Base-by-base conservation (phyloP, 371 early-diverging fungal genomes). In the Polyrhizophydium stewartii region DNA sequence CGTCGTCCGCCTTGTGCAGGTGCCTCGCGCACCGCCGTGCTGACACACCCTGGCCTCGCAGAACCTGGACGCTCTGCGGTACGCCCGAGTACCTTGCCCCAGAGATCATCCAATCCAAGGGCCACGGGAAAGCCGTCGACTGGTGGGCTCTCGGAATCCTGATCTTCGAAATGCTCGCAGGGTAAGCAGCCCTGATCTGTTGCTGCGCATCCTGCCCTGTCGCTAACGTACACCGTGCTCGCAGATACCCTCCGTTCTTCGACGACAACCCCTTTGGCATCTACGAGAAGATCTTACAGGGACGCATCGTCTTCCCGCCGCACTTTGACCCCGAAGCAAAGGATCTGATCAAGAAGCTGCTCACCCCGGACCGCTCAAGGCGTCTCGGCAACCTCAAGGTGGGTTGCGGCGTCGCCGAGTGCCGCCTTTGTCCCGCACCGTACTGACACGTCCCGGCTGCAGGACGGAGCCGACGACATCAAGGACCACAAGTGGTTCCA, bases 61-160 rank as follows among this genome's bases (percentile, higher is more conserved):
- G 90, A 70, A 92, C 92, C 38, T 91, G 92, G 92, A 93, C 92
- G 24, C 71, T 95, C 27, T 98, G 98, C 71, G 99, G 99, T 13
- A 98, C 99, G 32, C 99, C 99, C 21, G 98, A 97, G 75, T 99
- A 98, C 63, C 67, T 79, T 3, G 79, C 79, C 21, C 79, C 79
- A 16, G 77, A 87, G 50, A 87, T 90, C 60, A 82, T 89, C 52
- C 71, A 78, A 63, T 69, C 73, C 41, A 77, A 78, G 61, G 86
- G 81, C 19, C 85, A 89, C 70, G 82, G 82, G 0, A 77, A 76
- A 62, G 79, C 81, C 31, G 88, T 84, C 17, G 89, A 89, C 62
- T 87, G 84, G 81, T 89, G 87, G 84, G 80, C 87, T 21, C 71
- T 89, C 1, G 89, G 89, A 16, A 75, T 89, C 46, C 70, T 88